Base-by-base conservation (phyloP, 2,329 filamentous ascomycete genomes). In the Colletotrichum eleusines region DNA sequence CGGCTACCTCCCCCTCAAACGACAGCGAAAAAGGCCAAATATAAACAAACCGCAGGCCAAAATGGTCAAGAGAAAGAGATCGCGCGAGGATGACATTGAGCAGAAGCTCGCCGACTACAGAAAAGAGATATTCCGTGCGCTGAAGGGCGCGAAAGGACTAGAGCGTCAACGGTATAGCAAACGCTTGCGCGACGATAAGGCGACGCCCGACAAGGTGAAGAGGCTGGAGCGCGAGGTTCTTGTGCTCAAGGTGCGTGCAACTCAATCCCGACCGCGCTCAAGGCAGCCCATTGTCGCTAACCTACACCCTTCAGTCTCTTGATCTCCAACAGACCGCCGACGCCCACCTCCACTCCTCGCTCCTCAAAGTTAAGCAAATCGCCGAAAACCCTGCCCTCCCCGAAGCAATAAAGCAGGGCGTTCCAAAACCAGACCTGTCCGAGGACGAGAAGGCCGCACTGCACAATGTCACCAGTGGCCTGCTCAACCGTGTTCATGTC, bases 131-230 rank as follows among this genome's bases (percentile, higher is more conserved):
- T 86, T 86, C 72, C 87, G 89, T 69, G 91, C 91, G 0, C 84
- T 95, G 71, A 94, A 94, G 80, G 84, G 86, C 14, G 91, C 90
- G 67, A 94, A 93, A 77, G 90, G 91, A 57, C 92, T 94, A 77
- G 93, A 95, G 83, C 87, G 92, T 55, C 93, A 95, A 81, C 92
- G 94, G 74, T 86, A 92, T 71, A 87, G 91, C 72, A 91, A 89
- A 78, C 83, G 86, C 51, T 79, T 88, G 18, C 84, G 81, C 60
- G 86, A 88, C 35, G 81, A 82, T 63, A 84, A 82, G 62, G 75
- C 81, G 20, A 77, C 80, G 2, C 73, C 80, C 11, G 86, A 86
- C 54, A 89, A 90, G 76, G 81, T 88, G 28, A 81, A 83, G 69
- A 84, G 92, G 26, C 81, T 95, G 40, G 88, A 93, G 72, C 86